A percentile compares a stretch with the other conserved stretches of the same genome.
phyloP scores from a whole-genome alignment of 2,329 filamentous ascomycete species.

The Cladorrhinum sp. region DNA sequence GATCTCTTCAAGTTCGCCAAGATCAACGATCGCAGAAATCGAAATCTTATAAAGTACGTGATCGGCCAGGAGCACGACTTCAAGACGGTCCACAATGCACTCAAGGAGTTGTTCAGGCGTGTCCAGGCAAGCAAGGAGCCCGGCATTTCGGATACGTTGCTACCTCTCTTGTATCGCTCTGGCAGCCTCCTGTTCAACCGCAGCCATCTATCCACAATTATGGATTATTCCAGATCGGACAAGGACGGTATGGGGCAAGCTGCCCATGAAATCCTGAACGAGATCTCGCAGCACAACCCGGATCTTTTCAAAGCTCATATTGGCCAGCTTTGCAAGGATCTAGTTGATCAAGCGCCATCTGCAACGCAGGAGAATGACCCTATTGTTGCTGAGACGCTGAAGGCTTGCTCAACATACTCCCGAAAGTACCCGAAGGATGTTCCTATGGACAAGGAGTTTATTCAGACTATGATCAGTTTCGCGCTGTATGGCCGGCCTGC shows the following conservation, averaged over 20 bases:
- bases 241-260: slow-evolving; percentile 72
- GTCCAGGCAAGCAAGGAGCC: slow-evolving; percentile 64
- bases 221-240: slow-evolving; percentile 81
- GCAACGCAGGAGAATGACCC: slow-evolving; percentile 64
- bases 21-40: slow-evolving; percentile 82
- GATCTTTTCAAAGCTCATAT: slow-evolving; percentile 91
- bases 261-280: slow-evolving; percentile 85
- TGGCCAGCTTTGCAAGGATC: slow-evolving; percentile 81
- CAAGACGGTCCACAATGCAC: slow-evolving; percentile 81
- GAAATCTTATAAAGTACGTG: slow-evolving; percentile 83
- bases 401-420: slow-evolving; percentile 89
- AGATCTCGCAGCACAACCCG: slow-evolving; percentile 86
- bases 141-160: slow-evolving; percentile 73
- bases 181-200: slow-evolving; percentile 88
- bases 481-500: slow-evolving; percentile 78
- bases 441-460: slow-evolving; percentile 74
- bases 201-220: slow-evolving; percentile 87
- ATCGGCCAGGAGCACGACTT: slow-evolving; percentile 87
- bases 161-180: slow-evolving; percentile 77
- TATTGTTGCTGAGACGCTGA: slow-evolving; percentile 82
- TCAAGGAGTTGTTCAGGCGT: slow-evolving; percentile 84
- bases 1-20: slow-evolving; percentile 91
- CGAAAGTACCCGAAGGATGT: slow-evolving; percentile 82
- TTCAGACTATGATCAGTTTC: slow-evolving; percentile 77
- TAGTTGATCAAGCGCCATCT: slow-evolving; percentile 76